phyloP scores from a whole-genome alignment of 768 basidiomycete species.

The Lactarius pseudohatsudake region DNA sequence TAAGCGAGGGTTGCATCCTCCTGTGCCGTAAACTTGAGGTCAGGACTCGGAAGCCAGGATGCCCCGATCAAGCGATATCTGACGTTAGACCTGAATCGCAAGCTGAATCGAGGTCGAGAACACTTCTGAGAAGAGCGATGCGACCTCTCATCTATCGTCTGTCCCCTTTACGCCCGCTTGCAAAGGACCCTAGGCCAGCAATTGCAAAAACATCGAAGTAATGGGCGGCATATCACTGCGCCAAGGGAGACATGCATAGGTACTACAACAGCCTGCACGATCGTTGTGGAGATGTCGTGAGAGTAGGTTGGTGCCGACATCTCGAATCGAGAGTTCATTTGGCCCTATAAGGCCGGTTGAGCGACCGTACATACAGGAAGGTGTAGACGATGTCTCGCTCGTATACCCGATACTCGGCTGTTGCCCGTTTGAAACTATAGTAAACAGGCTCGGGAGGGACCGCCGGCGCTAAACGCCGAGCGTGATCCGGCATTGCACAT shows the following conservation, averaged over 20 bases:
- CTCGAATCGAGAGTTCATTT: no score
- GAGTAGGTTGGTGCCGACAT: constrained; percentile 28
- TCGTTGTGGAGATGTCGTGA: constrained; percentile 33
- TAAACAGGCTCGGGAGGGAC: constrained; percentile 33
- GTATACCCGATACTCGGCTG: constrained; percentile 37
- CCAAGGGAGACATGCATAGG: neutral
- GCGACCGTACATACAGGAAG: no score
- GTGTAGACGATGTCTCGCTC: constrained; percentile 21
- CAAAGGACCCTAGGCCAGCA: constrained; percentile 39
- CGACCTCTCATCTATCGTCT: neutral
- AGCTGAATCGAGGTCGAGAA: no score
- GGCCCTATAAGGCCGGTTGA: no score
- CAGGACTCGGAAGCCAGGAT: no score
- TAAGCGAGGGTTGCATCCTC: no score
- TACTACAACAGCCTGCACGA: constrained; percentile 37
- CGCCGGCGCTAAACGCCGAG: constrained; percentile 40
- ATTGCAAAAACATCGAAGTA: constrained; percentile 35
- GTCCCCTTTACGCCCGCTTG: constrained; percentile 14
- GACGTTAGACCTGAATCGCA: no score
- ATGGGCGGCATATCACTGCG: no score
- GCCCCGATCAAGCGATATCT: no score
- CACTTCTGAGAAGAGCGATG: no score
- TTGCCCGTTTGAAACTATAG: constrained; percentile 46
- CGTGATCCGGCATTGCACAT: constrained; percentile 46
- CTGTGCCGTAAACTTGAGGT: no score